These are phyloP conservation scores for Pharnaceum exiguum DNA, from an alignment of 148 eudicot genomes.

Conservation along the genomic window DNA sequence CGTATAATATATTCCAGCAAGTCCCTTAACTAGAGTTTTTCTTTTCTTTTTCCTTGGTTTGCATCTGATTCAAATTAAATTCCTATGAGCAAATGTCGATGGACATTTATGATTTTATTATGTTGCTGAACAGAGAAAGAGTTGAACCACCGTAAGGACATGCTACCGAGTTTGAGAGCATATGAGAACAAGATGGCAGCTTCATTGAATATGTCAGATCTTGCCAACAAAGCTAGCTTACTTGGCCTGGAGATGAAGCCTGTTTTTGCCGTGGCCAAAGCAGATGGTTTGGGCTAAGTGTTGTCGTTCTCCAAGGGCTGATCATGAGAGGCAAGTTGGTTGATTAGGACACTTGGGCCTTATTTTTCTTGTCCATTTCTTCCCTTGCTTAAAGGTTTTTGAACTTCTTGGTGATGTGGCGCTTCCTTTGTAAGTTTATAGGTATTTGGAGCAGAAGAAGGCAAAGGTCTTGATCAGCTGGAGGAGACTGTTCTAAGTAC, in stretches of 20 bases:
- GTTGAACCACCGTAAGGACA: conserved; percentile 70
- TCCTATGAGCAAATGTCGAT: too few relatives aligned
- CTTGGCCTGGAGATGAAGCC: conserved; percentile 79
- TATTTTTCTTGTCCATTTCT: not conserved
- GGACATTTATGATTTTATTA: conserved; percentile 5
- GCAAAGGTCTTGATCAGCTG: conserved; percentile 83
- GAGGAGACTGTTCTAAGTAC: conserved; percentile 90
- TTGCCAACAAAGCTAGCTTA: conserved; percentile 78
- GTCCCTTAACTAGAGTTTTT: too few relatives aligned
- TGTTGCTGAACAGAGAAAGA: conserved; percentile 69
- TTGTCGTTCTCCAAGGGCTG: conserved; percentile 85
- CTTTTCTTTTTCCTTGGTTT: too few relatives aligned
- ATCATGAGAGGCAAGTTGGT: conserved; percentile 75
- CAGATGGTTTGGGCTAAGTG: conserved; percentile 74
- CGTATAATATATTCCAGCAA: too few relatives aligned
- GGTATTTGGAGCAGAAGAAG: conserved; percentile 70
- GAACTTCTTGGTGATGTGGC: too few relatives aligned
- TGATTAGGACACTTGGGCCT: not conserved
- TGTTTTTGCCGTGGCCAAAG: conserved; percentile 69
- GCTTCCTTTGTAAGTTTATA: too few relatives aligned
- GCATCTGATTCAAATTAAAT: too few relatives aligned
- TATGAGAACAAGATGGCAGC: conserved; percentile 84
- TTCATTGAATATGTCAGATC: conserved; percentile 81
- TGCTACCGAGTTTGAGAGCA: conserved; percentile 68
- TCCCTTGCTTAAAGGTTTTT: not conserved